Evolutionary conservation across 1,284 basidiomycete species (phyloP).

Genomic region (Sporisorium iseilematis-ciliati): DNA sequence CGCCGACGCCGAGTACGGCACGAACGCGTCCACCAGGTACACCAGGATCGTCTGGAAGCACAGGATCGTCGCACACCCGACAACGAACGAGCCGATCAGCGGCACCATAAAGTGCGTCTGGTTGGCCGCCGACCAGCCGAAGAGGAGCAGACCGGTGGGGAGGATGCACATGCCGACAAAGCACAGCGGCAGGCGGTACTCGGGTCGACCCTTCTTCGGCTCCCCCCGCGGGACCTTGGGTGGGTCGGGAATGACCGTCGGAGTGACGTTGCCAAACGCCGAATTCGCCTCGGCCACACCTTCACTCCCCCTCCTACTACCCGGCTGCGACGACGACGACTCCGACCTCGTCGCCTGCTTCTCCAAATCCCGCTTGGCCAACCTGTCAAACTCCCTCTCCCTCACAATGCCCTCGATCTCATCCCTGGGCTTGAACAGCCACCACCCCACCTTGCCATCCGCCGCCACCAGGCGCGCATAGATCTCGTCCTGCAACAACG

Average conservation of each 20-base stretch:
- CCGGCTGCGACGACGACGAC: too few relatives aligned
- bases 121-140: slow-evolving; percentile 58
- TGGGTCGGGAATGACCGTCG: slow-evolving; percentile 10
- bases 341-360: neutral
- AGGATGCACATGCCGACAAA: slow-evolving; percentile 72
- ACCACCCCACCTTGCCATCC: slow-evolving; percentile 48
- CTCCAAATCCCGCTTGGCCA: neutral
- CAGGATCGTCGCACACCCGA: slow-evolving; percentile 67
- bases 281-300: slow-evolving; percentile 14
- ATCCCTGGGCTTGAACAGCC: slow-evolving; percentile 31
- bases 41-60: slow-evolving; percentile 71
- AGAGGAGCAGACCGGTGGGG: slow-evolving; percentile 71
- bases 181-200: slow-evolving; percentile 70
- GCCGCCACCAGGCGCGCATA: slow-evolving; percentile 66
- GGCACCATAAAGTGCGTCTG: slow-evolving; percentile 57
- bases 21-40: slow-evolving; percentile 72
- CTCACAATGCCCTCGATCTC: slow-evolving; percentile 20
- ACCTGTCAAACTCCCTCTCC: slow-evolving; percentile 4
- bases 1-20: slow-evolving; percentile 72
- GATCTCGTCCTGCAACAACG: slow-evolving; percentile 70
- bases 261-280: slow-evolving; percentile 21
- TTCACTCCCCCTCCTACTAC: slow-evolving; percentile 1
- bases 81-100: slow-evolving; percentile 55
- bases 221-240: slow-evolving; percentile 6
- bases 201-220: slow-evolving; percentile 53